Percentiles rank a stretch among this genome's conserved stretches.
phyloP scores from a whole-genome alignment of 257 asterid species.

The Haberlea rhodopensis region DNA sequence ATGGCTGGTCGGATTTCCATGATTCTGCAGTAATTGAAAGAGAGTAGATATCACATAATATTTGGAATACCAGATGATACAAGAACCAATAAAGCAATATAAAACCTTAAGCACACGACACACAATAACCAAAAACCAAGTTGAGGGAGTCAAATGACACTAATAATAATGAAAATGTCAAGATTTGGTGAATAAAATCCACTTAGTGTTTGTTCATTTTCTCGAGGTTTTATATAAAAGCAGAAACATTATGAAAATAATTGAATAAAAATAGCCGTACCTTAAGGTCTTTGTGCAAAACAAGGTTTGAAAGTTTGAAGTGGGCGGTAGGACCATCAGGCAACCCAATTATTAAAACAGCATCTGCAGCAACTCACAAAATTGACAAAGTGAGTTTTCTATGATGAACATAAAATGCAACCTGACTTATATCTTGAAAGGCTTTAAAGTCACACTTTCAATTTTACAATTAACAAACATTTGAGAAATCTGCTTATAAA shows the following conservation, averaged over 20 bases:
- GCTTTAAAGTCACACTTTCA: background rate
- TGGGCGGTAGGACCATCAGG: slow-evolving; percentile 98
- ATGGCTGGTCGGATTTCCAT: slow-evolving; percentile 93
- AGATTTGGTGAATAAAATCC: background rate
- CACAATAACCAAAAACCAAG: background rate
- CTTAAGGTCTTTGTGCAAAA: slow-evolving; percentile 83
- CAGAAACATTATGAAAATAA: background rate
- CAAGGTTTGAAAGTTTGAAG: slow-evolving; percentile 82
- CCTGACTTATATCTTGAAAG: background rate
- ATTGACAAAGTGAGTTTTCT: slow-evolving; percentile 11
- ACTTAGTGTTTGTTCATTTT: background rate
- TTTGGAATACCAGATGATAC: slow-evolving; percentile 4
- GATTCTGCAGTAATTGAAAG: slow-evolving; percentile 51
- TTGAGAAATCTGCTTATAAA: too few relatives aligned
- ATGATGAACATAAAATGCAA: slow-evolving; percentile 16
- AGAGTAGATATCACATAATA: slow-evolving; percentile 7
- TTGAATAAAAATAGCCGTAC: slow-evolving; percentile 29
- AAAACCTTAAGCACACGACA: background rate
- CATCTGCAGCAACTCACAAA: slow-evolving; percentile 55
- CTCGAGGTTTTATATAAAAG: background rate
- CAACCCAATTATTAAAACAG: slow-evolving; percentile 64
- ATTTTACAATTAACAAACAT: too few relatives aligned
- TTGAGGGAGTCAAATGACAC: background rate
- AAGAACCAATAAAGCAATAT: slow-evolving; percentile 12
- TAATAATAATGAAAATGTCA: background rate